A percentile compares a stretch with the other conserved stretches of the same genome.
Conservation (phyloP, 2,329 filamentous ascomycete genomes). For the Rhinocladiella similis region DNA sequence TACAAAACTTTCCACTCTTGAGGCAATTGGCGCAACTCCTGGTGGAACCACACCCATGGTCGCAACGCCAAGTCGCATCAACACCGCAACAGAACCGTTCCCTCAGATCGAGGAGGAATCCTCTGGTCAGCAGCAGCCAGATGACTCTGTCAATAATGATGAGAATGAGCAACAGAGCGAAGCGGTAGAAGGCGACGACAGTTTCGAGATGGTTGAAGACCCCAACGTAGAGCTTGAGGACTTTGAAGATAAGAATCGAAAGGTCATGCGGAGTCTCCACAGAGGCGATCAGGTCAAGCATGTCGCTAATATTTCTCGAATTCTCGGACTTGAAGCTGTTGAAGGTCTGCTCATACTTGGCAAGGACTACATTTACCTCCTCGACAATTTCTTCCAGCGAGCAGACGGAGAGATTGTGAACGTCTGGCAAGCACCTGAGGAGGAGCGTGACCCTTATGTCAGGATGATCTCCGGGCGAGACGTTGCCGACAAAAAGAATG, state of each 20-base stretch:
- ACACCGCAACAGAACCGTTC: conserved; percentile 29
- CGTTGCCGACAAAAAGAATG: conserved; percentile 56
- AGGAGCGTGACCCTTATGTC: conserved; percentile 93
- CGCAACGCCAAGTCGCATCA: conserved; percentile 14
- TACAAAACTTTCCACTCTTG: conserved; percentile 41
- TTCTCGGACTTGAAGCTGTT: conserved; percentile 88
- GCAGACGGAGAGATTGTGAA: conserved; percentile 96
- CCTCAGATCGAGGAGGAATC: conserved; percentile 31
- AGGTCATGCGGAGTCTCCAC: conserved; percentile 92
- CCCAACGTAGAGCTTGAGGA: conserved; percentile 81
- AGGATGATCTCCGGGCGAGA: conserved; percentile 85
- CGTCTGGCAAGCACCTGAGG: conserved; percentile 86
- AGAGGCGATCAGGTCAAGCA: conserved; percentile 89
- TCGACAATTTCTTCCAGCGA: conserved; percentile 95
- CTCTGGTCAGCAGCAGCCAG: conserved; percentile 26
- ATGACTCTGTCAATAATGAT: conserved; percentile 7
- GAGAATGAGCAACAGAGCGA: conserved; percentile 39
- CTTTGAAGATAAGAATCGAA: conserved; percentile 96
- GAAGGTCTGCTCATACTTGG: conserved; percentile 93
- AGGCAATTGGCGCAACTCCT: conserved; percentile 41
- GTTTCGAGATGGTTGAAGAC: conserved; percentile 94
- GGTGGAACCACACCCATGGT: conserved; percentile 25
- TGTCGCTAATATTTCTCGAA: conserved; percentile 92
- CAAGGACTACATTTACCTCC: conserved; percentile 87
- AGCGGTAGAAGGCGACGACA: conserved; percentile 67